These are phyloP conservation scores for Corinectria fuckeliana DNA, from an alignment of 2,329 filamentous ascomycete genomes.

Conservation along the genomic window DNA sequence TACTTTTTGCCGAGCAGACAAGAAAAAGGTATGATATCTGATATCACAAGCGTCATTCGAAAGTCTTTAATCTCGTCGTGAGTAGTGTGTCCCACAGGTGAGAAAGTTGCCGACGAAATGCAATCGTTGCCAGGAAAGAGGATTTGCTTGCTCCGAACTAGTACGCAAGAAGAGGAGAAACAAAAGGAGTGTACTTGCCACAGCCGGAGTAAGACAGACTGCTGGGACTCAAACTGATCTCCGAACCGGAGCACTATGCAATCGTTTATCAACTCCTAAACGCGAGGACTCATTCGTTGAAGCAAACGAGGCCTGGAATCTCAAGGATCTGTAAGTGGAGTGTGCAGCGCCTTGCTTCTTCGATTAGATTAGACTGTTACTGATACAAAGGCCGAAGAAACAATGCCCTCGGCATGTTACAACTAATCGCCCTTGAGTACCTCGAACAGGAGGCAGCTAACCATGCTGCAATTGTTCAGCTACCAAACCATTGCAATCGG, in stretches of 20 bases:
- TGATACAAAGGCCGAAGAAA: neutral
- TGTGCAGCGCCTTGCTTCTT: too few species aligned
- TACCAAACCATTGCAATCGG: neutral
- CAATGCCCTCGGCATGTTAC: constrained; percentile 1
- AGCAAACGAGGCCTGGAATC: neutral
- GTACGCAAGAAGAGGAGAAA: neutral
- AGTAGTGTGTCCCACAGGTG: neutral
- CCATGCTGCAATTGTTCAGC: neutral
- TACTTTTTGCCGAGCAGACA: neutral
- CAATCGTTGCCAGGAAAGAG: neutral
- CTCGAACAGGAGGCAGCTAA: neutral
- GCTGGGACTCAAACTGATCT: too few species aligned
- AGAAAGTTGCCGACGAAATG: constrained; percentile 2
- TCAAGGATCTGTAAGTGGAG: neutral
- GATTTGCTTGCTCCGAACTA: neutral
- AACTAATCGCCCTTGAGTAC: neutral
- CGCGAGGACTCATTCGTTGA: neutral
- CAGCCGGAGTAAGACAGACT: neutral
- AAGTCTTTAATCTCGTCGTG: neutral
- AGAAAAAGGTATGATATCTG: neutral
- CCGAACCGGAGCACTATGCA: neutral
- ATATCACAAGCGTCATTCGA: neutral
- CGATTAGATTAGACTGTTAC: neutral
- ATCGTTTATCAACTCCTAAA: neutral
- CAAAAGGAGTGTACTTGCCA: neutral